Evolutionary conservation across 352 stramenopile genomes (phyloP), one percentile per base, ranked within the genome.

Genomic region (Phytophthora fragariaefolia): DNA sequence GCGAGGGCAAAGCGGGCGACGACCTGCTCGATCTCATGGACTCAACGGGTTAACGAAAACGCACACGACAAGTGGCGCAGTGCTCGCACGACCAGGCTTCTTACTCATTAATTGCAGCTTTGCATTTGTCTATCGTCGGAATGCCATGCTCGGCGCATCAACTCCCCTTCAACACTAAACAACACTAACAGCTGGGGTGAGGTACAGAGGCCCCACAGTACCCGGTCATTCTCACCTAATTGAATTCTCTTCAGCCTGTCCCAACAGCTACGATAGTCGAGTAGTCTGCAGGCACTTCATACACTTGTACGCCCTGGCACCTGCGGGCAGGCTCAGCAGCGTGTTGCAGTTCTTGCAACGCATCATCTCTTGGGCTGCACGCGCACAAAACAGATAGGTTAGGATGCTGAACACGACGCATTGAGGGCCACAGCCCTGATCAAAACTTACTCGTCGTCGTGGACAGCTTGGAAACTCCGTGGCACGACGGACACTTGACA

Each of bases 1-100:
- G 67, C 13, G 80, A 89, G 23, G 63, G 56, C 23, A 90, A 80
- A 77, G 67, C 27, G 9, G 73, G 76, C 12, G 87, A 97, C 60
- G 87, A 97, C 60, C 51, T 97, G 55, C 83, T 97, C 2, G 81
- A 92, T 24, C 83, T 97, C 58, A 96, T 97, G 89, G 92, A 97
- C 72, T 86, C 82, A 26, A 87, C 76, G n/a, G 51, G 22, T 20
- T 77, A 66, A 46, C n/a, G 38, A 5, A 45, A 18, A 7, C 17
- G 7, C 42, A 18, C 24, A 20, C 24, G 9, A 43, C 9, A 30
- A 43, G 9, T 51, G 27, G 26, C 6, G 27, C 6, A 51, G 9
- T 50, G 24, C 40, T 34, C 12, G 27, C n/a, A 22, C 36, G 22
- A 55, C 27, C 30, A 58, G 26, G 18, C 26, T 48, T 47, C 50